Conservation (phyloP, 1,139 yeast species). For the Hansenula lynferdii region DNA sequence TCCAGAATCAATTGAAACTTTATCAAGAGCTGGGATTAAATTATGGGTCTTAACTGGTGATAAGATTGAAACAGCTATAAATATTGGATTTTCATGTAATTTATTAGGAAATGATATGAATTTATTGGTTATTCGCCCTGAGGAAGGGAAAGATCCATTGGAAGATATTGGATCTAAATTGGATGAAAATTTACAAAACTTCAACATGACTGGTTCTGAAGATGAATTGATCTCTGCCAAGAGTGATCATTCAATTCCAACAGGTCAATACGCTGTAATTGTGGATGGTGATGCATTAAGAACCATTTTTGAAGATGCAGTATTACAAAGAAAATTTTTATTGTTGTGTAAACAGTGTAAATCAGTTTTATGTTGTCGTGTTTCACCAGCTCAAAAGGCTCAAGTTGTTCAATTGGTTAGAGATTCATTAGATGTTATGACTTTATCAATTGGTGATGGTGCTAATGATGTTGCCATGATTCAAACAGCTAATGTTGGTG, state of each 20-base stretch:
- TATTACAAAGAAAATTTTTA: constrained; percentile 62
- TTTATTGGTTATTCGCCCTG: constrained; percentile 58
- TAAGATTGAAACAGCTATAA: constrained; percentile 95
- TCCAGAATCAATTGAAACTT: constrained; percentile 82
- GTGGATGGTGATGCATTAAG: constrained; percentile 93
- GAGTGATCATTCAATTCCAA: constrained; percentile 72
- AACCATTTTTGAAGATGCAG: constrained; percentile 55
- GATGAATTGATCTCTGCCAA: constrained; percentile 57
- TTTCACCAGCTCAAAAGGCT: constrained; percentile 96
- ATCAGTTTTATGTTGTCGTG: constrained; percentile 93
- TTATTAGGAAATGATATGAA: constrained; percentile 84
- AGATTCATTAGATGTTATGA: constrained; percentile 75
- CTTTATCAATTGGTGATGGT: constrained; percentile 96
- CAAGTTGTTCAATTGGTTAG: constrained; percentile 87
- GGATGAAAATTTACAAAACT: constrained; percentile 56
- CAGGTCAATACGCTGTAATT: constrained; percentile 72
- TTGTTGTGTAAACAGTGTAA: constrained; percentile 89
- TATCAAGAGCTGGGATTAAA: constrained; percentile 89
- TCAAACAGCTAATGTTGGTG: constrained; percentile 97
- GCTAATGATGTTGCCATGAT: constrained; percentile 99
- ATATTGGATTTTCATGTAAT: constrained; percentile 95
- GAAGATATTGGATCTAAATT: constrained; percentile 51
- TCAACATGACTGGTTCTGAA: constrained; percentile 57
- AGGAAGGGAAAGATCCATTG: constrained; percentile 33
- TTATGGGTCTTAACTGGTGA: constrained; percentile 98